Evolutionary conservation across 1,284 basidiomycete genomes (phyloP).

Genomic region (Pseudozyma sp.): DNA sequence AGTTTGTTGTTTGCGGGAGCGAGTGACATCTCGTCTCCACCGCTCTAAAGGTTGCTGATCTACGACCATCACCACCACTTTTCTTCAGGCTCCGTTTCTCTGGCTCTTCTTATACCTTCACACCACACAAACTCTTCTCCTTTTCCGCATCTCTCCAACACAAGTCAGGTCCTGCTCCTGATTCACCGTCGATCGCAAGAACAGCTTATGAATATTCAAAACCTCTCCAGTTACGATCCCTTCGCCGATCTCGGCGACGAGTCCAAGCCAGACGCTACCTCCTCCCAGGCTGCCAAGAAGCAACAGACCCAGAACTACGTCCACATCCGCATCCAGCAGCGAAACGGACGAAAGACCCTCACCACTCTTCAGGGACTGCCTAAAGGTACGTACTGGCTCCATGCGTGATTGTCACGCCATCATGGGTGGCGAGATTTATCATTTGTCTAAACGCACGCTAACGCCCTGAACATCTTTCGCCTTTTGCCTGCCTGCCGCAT

Average conservation of each 20-base stretch:
- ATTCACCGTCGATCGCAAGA: conserved; percentile 41
- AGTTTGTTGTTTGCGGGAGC: not conserved
- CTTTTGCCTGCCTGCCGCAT: not conserved
- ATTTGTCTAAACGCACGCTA: not conserved
- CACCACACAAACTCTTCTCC: conserved; percentile 1
- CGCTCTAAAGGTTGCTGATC: too few relatives aligned
- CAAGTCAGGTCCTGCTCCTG: conserved; percentile 53
- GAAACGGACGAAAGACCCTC: conserved; percentile 98
- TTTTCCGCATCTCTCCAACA: not conserved
- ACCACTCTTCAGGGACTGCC: conserved; percentile 97
- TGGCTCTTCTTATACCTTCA: conserved; percentile 6
- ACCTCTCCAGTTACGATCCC: conserved; percentile 69
- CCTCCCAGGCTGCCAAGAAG: conserved; percentile 51
- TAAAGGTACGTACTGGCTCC: conserved; percentile 75
- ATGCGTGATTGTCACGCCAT: too few relatives aligned
- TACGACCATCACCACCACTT: not conserved
- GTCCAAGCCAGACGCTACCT: conserved; percentile 47
- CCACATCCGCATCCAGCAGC: conserved; percentile 85
- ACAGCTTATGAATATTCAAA: conserved; percentile 68
- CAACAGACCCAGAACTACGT: conserved; percentile 68
- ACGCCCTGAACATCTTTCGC: too few relatives aligned
- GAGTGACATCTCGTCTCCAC: conserved; percentile 1
- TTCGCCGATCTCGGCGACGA: conserved; percentile 69
- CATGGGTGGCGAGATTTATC: not conserved
- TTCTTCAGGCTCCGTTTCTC: not conserved